Evolutionary conservation across 1,139 yeast species (phyloP).

Genomic region (Suhomyces ambrosiae): DNA sequence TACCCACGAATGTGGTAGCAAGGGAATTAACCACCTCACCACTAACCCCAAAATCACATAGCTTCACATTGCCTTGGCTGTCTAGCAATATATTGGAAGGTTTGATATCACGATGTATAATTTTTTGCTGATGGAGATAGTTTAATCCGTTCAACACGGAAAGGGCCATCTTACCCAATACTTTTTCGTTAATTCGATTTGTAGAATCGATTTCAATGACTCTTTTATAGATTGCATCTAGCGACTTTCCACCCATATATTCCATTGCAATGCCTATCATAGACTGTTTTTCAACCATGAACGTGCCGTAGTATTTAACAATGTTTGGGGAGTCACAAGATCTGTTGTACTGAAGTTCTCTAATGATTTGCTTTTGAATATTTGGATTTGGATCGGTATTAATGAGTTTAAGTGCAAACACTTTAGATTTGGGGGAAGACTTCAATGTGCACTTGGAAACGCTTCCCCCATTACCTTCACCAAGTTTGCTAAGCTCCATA

Average conservation of each 20-base stretch:
- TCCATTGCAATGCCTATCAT: slow-evolving; percentile 93
- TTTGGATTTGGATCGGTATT: slow-evolving; percentile 79
- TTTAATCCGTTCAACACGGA: slow-evolving; percentile 82
- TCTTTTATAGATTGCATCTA: slow-evolving; percentile 84
- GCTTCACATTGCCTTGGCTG: slow-evolving; percentile 74
- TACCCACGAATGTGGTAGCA: slow-evolving; percentile 96
- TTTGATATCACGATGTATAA: slow-evolving; percentile 91
- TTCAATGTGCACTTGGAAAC: slow-evolving; percentile 72
- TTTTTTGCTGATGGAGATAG: slow-evolving; percentile 81
- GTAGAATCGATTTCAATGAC: slow-evolving; percentile 61
- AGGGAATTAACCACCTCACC: slow-evolving; percentile 94
- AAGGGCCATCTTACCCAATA: slow-evolving; percentile 85
- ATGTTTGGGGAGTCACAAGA: slow-evolving; percentile 81
- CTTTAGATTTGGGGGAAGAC: slow-evolving; percentile 39
- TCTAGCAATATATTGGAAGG: slow-evolving; percentile 89
- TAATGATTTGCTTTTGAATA: slow-evolving; percentile 77
- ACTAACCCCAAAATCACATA: slow-evolving; percentile 98
- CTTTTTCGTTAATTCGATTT: slow-evolving; percentile 90
- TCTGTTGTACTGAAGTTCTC: slow-evolving; percentile 87
- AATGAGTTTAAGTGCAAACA: slow-evolving; percentile 87
- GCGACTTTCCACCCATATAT: slow-evolving; percentile 89
- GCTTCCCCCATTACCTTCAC: slow-evolving; percentile 95
- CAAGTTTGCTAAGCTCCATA: slow-evolving; percentile 65
- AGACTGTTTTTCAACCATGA: slow-evolving; percentile 71
- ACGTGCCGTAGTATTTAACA: slow-evolving; percentile 91